Percentiles rank a stretch among this genome's conserved stretches.
Conservation (phyloP, 441 rosid species). For the Adansonia gregorii region DNA sequence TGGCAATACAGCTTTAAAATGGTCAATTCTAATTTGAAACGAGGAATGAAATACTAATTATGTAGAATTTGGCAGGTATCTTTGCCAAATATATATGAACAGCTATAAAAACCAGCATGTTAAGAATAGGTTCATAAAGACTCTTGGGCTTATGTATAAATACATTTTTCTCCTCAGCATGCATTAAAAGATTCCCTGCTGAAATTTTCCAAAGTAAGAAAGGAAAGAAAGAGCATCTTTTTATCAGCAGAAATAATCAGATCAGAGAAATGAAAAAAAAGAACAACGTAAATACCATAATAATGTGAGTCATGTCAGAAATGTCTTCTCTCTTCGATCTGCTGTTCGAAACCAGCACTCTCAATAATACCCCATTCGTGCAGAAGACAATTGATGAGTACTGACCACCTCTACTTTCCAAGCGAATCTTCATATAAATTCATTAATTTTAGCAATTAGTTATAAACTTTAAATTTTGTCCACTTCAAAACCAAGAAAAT, state of each 20-base stretch:
- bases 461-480: not conserved
- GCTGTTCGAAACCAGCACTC: constrained; percentile 69
- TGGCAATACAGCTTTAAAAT: constrained; percentile 3
- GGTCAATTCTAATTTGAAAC: not conserved
- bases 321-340: constrained; percentile 43
- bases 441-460: not conserved
- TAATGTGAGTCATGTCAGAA: constrained; percentile 83
- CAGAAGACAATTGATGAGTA: constrained; percentile 92
- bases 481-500: constrained; percentile 12
- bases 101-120: not conserved
- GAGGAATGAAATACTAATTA: constrained; percentile 2
- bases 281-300: constrained; percentile 67
- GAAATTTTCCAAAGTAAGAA: not conserved
- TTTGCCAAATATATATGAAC: not conserved
- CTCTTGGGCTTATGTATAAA: not conserved
- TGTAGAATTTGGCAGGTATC: not conserved
- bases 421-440: constrained; percentile 62
- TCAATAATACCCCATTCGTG: constrained; percentile 88
- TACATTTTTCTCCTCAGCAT: not conserved
- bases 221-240: not conserved
- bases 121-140: not conserved
- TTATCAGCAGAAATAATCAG: constrained; percentile 3
- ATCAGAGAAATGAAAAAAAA: not conserved
- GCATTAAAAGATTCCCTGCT: constrained; percentile 1
- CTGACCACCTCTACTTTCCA: constrained; percentile 90